Evolutionary conservation across 495 filamentous ascomycete species (phyloP).

Genomic region (Lophiostoma macrostomum): DNA sequence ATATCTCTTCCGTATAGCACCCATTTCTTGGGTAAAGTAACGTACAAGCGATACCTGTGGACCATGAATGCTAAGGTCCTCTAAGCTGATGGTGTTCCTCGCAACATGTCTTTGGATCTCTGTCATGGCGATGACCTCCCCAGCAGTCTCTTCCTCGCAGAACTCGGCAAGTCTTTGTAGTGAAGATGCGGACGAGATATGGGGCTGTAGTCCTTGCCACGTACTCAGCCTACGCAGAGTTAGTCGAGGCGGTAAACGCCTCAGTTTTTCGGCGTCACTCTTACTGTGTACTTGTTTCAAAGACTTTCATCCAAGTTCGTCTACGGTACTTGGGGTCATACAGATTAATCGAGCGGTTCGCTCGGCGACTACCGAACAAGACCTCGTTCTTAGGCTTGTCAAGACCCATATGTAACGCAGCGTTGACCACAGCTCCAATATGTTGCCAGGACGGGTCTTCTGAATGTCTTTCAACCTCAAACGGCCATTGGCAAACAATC

Average conservation of each 20-base stretch:
- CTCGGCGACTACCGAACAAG: constrained; percentile 10
- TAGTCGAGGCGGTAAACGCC: too few relatives aligned
- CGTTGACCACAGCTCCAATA: constrained; percentile 13
- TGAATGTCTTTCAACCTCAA: background rate
- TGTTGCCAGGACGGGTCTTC: constrained; percentile 21
- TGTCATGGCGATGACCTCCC: constrained; percentile 10
- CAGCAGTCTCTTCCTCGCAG: background rate
- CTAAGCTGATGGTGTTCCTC: background rate
- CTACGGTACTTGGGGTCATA: background rate
- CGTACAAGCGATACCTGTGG: background rate
- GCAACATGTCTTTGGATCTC: constrained; percentile 8
- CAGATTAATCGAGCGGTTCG: background rate
- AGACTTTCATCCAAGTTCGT: constrained; percentile 22
- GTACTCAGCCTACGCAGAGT: too few relatives aligned
- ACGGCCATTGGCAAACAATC: constrained; percentile 11
- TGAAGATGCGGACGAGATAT: background rate
- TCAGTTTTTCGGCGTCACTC: too few relatives aligned
- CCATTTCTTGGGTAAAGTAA: background rate
- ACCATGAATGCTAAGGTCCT: background rate
- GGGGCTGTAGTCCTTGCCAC: constrained; percentile 5
- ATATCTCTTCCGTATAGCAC: background rate
- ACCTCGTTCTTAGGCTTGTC: constrained; percentile 16
- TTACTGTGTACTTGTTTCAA: constrained; percentile 10
- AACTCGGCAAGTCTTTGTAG: background rate
- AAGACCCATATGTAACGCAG: constrained; percentile 22